Evolutionary conservation across 2,329 filamentous ascomycete species (phyloP), one percentile per base, ranked within the genome.

Genomic region (Metarhizium rileyi): DNA sequence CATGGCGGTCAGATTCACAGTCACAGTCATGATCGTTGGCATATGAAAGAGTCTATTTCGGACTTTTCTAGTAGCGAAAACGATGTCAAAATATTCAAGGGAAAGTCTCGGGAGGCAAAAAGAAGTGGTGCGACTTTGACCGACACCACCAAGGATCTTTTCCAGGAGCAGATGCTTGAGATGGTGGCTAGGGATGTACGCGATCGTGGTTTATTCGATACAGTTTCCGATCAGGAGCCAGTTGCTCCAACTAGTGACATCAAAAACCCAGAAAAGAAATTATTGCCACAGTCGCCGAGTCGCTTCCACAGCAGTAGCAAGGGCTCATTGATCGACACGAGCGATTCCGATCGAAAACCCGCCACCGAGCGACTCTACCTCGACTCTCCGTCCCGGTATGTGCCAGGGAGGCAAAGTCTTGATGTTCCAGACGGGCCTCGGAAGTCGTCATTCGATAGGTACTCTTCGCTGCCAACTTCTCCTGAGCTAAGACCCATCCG

Each of bases 101-200:
- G 52, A 38, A 3, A 57, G 52, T 12, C 51, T 36, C 46, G 63
- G 58, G 22, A 71, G 72, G 35, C 18, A n/a, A 28, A 16, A 6
- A 40, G 23, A 2, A 69, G 63, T 16, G 72, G 69, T 10, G 22
- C 3, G 4, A 80, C 75, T 2, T 68, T 74, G 49, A 72, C 71
- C 44, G 75, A 71, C 55, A 71, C 65, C 42, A 53, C 63, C 23
- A 75, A 73, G 52, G 75, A 80, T 50, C 65, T 82, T 12, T 63
- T 83, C 12, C 76, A 80, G 53, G 80, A 77, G 59, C 79, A 82
- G 58, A 82, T 83, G 77, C 65, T 74, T 51, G 77, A 81, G 50
- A 76, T 81, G 67, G 71, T 82, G 52, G 75, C 75, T 5, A 72
- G 72, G 52, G 78, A 83, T 59, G 71, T 70, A 5, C 63, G 65